phyloP scores from a whole-genome alignment of 2,329 filamentous ascomycete species.

The Drechslerella stenobrocha region DNA sequence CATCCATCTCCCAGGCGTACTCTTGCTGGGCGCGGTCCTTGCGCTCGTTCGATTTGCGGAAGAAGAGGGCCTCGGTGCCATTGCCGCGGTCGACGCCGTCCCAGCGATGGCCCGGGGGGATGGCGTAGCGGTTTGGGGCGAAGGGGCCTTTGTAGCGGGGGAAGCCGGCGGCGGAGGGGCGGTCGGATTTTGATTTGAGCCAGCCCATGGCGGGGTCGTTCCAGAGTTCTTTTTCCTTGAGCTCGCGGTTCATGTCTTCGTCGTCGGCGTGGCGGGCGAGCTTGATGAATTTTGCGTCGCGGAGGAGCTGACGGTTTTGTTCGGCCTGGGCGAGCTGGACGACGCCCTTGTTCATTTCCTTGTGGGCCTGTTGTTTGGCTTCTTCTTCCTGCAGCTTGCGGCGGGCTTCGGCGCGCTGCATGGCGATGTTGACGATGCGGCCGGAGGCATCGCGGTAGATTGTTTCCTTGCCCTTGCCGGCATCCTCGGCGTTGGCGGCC shows the following conservation, averaged over 20 bases:
- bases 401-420: constrained; percentile 86
- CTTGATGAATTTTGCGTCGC: constrained; percentile 80
- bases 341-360: constrained; percentile 77
- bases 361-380: constrained; percentile 66
- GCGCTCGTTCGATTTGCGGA: constrained; percentile 79
- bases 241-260: constrained; percentile 77
- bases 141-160: constrained; percentile 78
- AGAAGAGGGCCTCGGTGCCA: constrained; percentile 91
- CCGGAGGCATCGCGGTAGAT: constrained; percentile 95
- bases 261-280: constrained; percentile 83
- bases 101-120: constrained; percentile 89
- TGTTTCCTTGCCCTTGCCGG: constrained; percentile 68
- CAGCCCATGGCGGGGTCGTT: constrained; percentile 91
- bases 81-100: constrained; percentile 94
- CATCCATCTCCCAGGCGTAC: constrained; percentile 97
- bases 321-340: constrained; percentile 74
- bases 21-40: constrained; percentile 77
- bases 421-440: constrained; percentile 86
- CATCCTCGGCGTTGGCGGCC: constrained; percentile 54
- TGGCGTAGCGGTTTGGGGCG: constrained; percentile 89
- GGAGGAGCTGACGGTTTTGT: constrained; percentile 67
- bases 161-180: constrained; percentile 59
- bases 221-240: constrained; percentile 78
- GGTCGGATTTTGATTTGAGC: constrained; percentile 61
- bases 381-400: constrained; percentile 73